Percentiles rank a stretch among this genome's conserved stretches.
phyloP scores from a whole-genome alignment of 169 alveolate species.

The Perkinsus marinus region DNA sequence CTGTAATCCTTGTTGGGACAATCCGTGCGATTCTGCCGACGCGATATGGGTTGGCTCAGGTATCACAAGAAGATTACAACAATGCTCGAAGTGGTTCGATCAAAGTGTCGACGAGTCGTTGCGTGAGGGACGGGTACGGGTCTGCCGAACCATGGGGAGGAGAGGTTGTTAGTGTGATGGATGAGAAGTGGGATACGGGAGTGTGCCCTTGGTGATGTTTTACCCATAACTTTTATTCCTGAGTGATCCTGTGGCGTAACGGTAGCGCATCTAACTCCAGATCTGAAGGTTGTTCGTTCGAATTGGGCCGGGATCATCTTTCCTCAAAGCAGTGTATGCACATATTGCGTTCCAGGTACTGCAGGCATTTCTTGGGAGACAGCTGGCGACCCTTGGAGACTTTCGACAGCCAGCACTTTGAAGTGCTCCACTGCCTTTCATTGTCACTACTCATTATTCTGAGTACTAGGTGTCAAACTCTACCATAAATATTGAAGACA shows the following conservation, averaged over 20 bases:
- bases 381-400: background rate
- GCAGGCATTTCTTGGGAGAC: background rate
- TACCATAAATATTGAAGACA: background rate
- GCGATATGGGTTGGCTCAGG: background rate
- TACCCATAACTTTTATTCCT: background rate
- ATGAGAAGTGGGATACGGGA: background rate
- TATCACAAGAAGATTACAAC: background rate
- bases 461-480: background rate
- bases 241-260: background rate
- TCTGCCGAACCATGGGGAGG: background rate
- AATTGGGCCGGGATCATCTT: background rate
- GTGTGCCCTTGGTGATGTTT: background rate
- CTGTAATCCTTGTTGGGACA: no score
- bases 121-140: background rate
- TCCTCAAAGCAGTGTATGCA: no score
- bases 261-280: background rate
- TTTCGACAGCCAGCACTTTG: background rate
- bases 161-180: background rate
- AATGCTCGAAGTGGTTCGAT: background rate
- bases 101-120: background rate
- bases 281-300: background rate
- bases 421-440: background rate
- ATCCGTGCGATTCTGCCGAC: no score
- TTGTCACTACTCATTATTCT: background rate
- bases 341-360: background rate